phyloP scores from a whole-genome alignment of 768 basidiomycete genomes.

The Mycena vitilis region DNA sequence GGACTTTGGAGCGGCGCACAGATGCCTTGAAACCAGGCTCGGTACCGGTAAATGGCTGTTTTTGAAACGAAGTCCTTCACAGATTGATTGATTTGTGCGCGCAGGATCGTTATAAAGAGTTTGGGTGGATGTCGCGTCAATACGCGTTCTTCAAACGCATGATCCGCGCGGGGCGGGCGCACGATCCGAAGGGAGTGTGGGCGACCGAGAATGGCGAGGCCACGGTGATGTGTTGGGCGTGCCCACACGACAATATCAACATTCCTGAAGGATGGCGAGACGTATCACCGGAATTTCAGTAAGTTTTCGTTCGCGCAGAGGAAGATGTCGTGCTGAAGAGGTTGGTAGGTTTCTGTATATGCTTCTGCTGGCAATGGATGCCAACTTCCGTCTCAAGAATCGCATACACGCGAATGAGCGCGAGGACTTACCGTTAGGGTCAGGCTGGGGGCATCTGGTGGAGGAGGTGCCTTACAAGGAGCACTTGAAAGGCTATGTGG shows the following conservation, averaged over 20 bases:
- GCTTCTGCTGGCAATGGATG: conserved; percentile 26
- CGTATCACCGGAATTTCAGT: conserved; percentile 17
- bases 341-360: conserved; percentile 26
- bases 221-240: conserved; percentile 36
- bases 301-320: too few relatives aligned
- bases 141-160: conserved; percentile 16
- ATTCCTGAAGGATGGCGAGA: conserved; percentile 33
- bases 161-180: conserved; percentile 30
- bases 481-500: too few relatives aligned
- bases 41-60: conserved; percentile 9
- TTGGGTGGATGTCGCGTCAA: conserved; percentile 19
- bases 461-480: too few relatives aligned
- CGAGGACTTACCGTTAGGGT: too few relatives aligned
- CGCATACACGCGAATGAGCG: too few relatives aligned
- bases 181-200: conserved; percentile 1
- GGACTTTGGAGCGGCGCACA: conserved; percentile 15
- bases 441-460: too few relatives aligned
- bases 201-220: conserved; percentile 19
- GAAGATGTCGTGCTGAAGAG: neutral
- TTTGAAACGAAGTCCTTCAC: neutral
- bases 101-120: conserved; percentile 24
- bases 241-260: conserved; percentile 31
- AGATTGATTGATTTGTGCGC: too few relatives aligned
- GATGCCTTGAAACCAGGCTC: neutral
- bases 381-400: too few relatives aligned